phyloP scores from a whole-genome alignment of 1,284 basidiomycete species.

The Tilletiaria anomala region DNA sequence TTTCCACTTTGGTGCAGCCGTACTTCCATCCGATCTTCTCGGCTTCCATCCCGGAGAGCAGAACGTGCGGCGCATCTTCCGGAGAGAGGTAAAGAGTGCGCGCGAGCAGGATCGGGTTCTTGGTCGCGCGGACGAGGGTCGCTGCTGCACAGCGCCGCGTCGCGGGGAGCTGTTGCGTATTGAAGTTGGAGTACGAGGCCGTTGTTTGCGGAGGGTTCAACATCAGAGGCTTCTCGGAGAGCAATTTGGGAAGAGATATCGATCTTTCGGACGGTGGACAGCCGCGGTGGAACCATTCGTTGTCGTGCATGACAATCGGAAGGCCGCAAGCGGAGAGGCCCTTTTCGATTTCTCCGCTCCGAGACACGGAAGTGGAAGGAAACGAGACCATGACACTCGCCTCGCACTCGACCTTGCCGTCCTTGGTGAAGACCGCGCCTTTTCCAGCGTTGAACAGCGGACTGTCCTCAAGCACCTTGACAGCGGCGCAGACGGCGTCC shows the following conservation, averaged over 20 bases:
- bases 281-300: conserved; percentile 1
- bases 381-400: conserved; percentile 43
- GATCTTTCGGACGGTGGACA: conserved; percentile 30
- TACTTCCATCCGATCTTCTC: conserved; percentile 47
- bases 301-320: background rate
- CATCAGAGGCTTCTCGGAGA: too few species aligned
- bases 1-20: conserved; percentile 7
- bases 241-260: background rate
- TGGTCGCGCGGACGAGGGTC: conserved; percentile 53
- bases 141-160: conserved; percentile 52
- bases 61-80: conserved; percentile 50
- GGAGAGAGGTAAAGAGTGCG: conserved; percentile 57
- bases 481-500: conserved; percentile 64
- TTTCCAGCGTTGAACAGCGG: conserved; percentile 63
- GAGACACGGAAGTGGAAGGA: background rate
- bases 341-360: too few species aligned
- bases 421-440: conserved; percentile 15
- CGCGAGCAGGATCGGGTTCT: conserved; percentile 59
- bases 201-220: too few species aligned
- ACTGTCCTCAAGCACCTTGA: conserved; percentile 57
- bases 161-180: conserved; percentile 6
- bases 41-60: conserved; percentile 54
- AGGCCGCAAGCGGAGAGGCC: background rate
- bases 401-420: conserved; percentile 58
- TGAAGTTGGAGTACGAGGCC: too few species aligned